Conservation (phyloP, 169 alveolate genomes). For the Plasmodium falciparum region DNA sequence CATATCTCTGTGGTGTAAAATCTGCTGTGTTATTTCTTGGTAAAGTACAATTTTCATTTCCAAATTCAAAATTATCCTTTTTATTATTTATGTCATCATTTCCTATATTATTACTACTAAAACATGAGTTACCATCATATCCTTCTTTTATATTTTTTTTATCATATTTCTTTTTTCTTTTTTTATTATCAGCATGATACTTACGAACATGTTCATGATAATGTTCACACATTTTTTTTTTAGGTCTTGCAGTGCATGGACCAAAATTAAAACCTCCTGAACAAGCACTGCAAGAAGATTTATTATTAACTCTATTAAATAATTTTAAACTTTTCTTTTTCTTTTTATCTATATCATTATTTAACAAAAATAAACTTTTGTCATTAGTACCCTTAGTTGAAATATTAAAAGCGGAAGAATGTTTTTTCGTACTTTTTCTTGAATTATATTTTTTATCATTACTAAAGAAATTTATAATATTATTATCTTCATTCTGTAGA, state of each 20-base stretch:
- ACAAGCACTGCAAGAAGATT: background rate
- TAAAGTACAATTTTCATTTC: constrained; percentile 5
- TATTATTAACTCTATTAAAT: background rate
- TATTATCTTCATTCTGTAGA: constrained; percentile 33
- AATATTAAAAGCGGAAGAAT: constrained; percentile 20
- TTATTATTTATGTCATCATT: background rate
- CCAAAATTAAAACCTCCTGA: constrained; percentile 5
- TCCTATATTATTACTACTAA: too few species aligned
- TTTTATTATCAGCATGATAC: background rate
- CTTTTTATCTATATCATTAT: constrained; percentile 30
- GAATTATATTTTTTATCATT: constrained; percentile 14
- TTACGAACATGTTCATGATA: too few species aligned
- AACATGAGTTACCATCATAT: too few species aligned
- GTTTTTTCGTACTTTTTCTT: background rate
- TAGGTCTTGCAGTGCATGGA: background rate
- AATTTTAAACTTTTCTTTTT: background rate
- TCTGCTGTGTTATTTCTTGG: constrained; percentile 58
- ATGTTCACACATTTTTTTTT: background rate
- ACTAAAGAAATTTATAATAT: constrained; percentile 36
- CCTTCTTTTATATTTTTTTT: too few species aligned
- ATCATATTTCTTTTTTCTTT: background rate
- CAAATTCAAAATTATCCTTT: background rate
- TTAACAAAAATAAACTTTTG: constrained; percentile 15
- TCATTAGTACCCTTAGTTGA: constrained; percentile 40
- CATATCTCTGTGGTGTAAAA: constrained; percentile 30